These are phyloP conservation scores for Galeopsis tetrahit DNA, from an alignment of 257 asterid species.

Conservation along the genomic window DNA sequence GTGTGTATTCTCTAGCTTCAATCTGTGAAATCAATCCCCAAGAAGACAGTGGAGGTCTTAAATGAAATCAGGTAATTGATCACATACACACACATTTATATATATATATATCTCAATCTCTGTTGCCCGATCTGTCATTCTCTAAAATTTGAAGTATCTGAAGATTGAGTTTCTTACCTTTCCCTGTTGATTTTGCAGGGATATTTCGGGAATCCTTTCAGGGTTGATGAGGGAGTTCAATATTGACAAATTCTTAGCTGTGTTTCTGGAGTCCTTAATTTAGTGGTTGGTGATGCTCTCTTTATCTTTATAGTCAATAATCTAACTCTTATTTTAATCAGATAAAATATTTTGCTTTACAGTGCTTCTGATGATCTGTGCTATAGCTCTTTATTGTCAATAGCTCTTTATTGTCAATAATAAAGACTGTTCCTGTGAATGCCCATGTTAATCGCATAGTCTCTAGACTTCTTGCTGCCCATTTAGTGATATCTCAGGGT, in stretches of 20 bases:
- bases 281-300: constrained; percentile 59
- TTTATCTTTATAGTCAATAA: background rate
- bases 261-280: constrained; percentile 75
- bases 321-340: constrained; percentile 16
- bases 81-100: background rate
- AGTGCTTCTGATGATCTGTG: constrained; percentile 66
- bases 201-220: constrained; percentile 57
- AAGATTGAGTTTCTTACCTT: constrained; percentile 27
- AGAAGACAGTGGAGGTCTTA: constrained; percentile 66
- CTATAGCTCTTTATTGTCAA: constrained; percentile 48
- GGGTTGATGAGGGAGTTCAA: constrained; percentile 74
- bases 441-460: constrained; percentile 51
- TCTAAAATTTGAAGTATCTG: constrained; percentile 25
- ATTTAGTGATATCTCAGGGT: constrained; percentile 49
- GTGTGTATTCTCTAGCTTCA: constrained; percentile 63
- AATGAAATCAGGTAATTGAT: constrained; percentile 57
- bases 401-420: constrained; percentile 47
- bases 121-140: constrained; percentile 7
- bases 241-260: constrained; percentile 67
- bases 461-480: constrained; percentile 54
- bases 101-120: constrained; percentile 12
- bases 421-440: constrained; percentile 68
- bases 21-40: constrained; percentile 68
- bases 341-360: constrained; percentile 40
- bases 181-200: constrained; percentile 54